Base-by-base conservation (phyloP, 208 protist genomes). In the Leishmania tarentolae region DNA sequence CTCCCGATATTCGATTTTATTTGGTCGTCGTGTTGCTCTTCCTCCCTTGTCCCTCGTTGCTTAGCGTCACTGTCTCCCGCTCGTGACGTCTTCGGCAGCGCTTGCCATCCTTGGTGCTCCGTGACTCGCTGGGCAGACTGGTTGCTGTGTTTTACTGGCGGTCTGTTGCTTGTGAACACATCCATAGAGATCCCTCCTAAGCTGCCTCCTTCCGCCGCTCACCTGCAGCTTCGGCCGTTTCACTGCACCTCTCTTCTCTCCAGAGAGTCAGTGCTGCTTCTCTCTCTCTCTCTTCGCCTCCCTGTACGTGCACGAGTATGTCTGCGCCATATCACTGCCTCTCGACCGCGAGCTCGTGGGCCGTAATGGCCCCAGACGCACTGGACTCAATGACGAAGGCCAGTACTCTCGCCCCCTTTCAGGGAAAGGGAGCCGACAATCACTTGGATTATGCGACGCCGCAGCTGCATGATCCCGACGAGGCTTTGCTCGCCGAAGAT, bases 321-420 rank as follows among this genome's bases (percentile, higher is more conserved):
- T 72, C 75, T 21, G 35, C 47, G 8, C 37, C 76, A n/a, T 66
- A 72, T n/a, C 44, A 72, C 69, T 44, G 40, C 50, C 81, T 24
- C 44, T 68, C 69, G 15, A 50, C 17, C 17, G 80, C 75, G 7
- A 71, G 78, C 57, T 84, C 76, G 70, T 84, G 81, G 76, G 63
- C 81, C 35, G 61, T 50, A 46, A 65, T 80, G 44, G 42, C 81
- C 47, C 28, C 21, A 37, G 44, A 44, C 59, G 75, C 3, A 28
- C 57, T 50, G 19, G 68, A 57, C 3, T 59, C 69, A 44, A 3
- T 56, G 46, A 80, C 70, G 17, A 70, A 80, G 17, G 68, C 47
- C 40, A 24, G 31, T 59, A 66, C n/a, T 46, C 53, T 65, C 24
- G 50, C 56, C 7, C 37, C n/a, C 15, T 59, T 1, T 15, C 65